Evolutionary conservation across 176 grass and related monocot genomes (phyloP).

Genomic region (Microstegium vimineum): DNA sequence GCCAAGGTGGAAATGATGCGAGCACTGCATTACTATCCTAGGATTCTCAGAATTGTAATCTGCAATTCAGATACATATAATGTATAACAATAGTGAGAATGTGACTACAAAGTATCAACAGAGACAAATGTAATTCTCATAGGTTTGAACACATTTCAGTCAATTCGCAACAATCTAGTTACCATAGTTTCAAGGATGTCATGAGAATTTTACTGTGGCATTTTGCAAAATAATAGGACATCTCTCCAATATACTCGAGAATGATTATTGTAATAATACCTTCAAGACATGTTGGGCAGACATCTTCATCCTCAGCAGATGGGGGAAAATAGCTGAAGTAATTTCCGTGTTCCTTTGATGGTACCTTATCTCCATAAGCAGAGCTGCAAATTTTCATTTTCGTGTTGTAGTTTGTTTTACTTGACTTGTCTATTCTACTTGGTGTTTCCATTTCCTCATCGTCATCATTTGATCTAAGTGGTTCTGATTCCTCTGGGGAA

Average conservation of each 20-base stretch:
- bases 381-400: constrained; percentile 55
- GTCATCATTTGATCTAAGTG: constrained; percentile 55
- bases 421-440: constrained; percentile 40
- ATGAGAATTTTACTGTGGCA: not conserved
- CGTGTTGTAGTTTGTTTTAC: constrained; percentile 64
- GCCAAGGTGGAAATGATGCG: constrained; percentile 94
- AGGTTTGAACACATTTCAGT: not conserved
- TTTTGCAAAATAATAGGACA: not conserved
- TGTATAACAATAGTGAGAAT: constrained; percentile 5
- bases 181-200: not conserved
- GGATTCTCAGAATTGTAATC: constrained; percentile 90
- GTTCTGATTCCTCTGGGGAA: constrained; percentile 66
- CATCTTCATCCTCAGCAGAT: constrained; percentile 87
- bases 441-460: constrained; percentile 48
- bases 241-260: not conserved
- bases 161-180: not conserved
- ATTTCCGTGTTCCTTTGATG: constrained; percentile 47
- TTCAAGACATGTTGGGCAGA: constrained; percentile 98
- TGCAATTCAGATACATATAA: constrained; percentile 38
- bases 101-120: not conserved
- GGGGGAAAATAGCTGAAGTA: constrained; percentile 60
- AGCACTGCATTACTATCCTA: constrained; percentile 83
- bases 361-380: constrained; percentile 48
- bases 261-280: constrained; percentile 32
- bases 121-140: not conserved